phyloP scores from a whole-genome alignment of 768 basidiomycete species.

The Nidularia pulvinata region DNA sequence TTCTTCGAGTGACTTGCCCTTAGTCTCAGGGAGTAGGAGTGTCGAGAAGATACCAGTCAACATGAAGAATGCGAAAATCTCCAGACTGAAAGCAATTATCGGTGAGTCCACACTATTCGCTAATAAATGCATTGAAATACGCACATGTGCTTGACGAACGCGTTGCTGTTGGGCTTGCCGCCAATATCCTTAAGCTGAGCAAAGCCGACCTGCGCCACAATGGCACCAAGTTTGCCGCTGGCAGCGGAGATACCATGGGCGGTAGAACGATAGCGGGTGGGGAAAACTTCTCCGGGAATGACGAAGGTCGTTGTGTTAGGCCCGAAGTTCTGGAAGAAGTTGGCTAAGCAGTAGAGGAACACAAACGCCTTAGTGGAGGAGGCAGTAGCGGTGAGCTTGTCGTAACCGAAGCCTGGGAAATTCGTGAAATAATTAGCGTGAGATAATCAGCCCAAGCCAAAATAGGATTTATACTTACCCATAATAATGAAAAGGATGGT shows the following conservation, averaged over 20 bases:
- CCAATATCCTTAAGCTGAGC: constrained; percentile 67
- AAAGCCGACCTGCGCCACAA: constrained; percentile 81
- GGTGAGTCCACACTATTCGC: constrained; percentile 2
- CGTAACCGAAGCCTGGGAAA: constrained; percentile 63
- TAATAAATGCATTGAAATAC: constrained; percentile 15
- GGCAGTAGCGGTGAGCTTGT: constrained; percentile 46
- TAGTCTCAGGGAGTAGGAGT: constrained; percentile 81
- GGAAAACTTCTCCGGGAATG: constrained; percentile 83
- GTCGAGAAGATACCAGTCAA: constrained; percentile 84
- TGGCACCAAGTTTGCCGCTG: constrained; percentile 81
- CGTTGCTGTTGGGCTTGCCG: constrained; percentile 55
- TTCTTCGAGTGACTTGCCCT: constrained; percentile 61
- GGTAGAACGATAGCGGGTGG: constrained; percentile 86
- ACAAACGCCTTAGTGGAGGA: constrained; percentile 60
- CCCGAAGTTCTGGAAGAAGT: constrained; percentile 91
- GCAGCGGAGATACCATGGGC: constrained; percentile 86
- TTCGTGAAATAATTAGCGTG: neutral
- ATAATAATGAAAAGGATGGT: constrained; percentile 68
- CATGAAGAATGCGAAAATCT: constrained; percentile 89
- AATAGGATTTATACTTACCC: constrained; percentile 61
- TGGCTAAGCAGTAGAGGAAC: constrained; percentile 84
- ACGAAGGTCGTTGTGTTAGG: constrained; percentile 83
- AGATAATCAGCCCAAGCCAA: no score
- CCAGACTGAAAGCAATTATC: constrained; percentile 39
- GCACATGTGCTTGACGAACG: constrained; percentile 70